Conservation (phyloP, 495 filamentous ascomycete genomes). For the Penicillium goetzii region DNA sequence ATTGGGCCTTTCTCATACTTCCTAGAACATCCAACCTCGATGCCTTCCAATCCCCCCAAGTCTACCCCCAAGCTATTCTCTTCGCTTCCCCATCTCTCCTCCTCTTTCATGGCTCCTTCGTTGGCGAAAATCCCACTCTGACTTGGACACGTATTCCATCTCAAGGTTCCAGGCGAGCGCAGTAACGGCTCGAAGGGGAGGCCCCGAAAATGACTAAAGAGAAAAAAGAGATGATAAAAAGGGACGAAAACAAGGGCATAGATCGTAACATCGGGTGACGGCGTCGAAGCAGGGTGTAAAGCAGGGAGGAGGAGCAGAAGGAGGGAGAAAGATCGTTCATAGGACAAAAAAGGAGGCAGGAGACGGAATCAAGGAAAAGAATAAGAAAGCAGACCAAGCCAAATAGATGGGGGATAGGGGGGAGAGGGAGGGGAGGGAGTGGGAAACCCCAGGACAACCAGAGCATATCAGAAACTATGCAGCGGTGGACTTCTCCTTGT, state of each 20-base stretch:
- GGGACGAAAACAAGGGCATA: slow-evolving; percentile 23
- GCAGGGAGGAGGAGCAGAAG: slow-evolving; percentile 5
- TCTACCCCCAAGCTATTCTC: slow-evolving; percentile 13
- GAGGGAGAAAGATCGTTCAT: slow-evolving; percentile 20
- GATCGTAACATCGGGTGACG: slow-evolving; percentile 26
- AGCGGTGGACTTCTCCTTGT: slow-evolving; percentile 39
- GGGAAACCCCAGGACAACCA: background rate
- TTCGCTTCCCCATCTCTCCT: slow-evolving; percentile 10
- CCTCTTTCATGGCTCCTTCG: slow-evolving; percentile 7
- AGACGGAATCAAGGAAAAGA: slow-evolving; percentile 16
- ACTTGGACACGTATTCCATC: slow-evolving; percentile 13
- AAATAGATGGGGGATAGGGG: slow-evolving; percentile 15
- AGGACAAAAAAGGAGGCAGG: slow-evolving; percentile 25
- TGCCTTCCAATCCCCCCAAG: slow-evolving; percentile 12
- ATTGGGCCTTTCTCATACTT: slow-evolving; percentile 16
- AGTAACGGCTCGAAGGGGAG: slow-evolving; percentile 8
- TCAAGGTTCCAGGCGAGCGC: slow-evolving; percentile 11
- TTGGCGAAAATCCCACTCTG: slow-evolving; percentile 10
- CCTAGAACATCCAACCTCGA: slow-evolving; percentile 4
- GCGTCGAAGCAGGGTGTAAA: slow-evolving; percentile 10
- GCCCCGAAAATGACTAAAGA: slow-evolving; percentile 11
- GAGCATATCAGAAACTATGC: slow-evolving; percentile 17
- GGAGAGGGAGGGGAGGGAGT: too few relatives aligned
- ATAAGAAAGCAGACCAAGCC: slow-evolving; percentile 25
- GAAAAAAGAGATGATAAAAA: slow-evolving; percentile 9